A percentile compares a stretch with the other conserved stretches of the same genome.
These are phyloP conservation scores for Ogataea ramenticola DNA, from an alignment of 805 yeast species.

Conservation along the genomic window DNA sequence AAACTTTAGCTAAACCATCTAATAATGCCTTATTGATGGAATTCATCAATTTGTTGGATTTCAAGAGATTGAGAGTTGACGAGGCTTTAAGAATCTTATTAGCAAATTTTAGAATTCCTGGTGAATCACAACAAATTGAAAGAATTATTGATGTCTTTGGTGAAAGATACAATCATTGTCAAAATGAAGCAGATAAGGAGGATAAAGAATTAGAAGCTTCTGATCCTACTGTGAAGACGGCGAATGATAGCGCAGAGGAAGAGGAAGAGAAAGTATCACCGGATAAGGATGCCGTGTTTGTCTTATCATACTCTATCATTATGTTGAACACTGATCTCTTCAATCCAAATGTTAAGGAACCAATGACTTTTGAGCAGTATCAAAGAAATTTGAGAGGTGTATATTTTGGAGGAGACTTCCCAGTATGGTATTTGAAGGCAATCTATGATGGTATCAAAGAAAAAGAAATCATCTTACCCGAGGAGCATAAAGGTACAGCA, in stretches of 20 bases:
- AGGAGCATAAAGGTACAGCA: conserved; percentile 89
- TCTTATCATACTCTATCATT: conserved; percentile 84
- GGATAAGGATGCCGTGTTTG: conserved; percentile 80
- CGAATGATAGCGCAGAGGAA: conserved; percentile 23
- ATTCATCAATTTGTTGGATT: conserved; percentile 69
- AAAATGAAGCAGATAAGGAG: conserved; percentile 21
- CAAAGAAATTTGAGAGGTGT: conserved; percentile 75
- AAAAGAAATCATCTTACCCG: conserved; percentile 94
- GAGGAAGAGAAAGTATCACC: conserved; percentile 51
- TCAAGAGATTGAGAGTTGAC: conserved; percentile 75
- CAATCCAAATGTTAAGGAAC: conserved; percentile 85
- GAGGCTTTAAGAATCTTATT: conserved; percentile 82
- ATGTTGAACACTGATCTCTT: conserved; percentile 92
- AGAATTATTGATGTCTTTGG: conserved; percentile 85
- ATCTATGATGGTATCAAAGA: conserved; percentile 76
- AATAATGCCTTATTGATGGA: conserved; percentile 51
- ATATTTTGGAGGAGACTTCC: conserved; percentile 68
- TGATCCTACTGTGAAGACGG: conserved; percentile 12
- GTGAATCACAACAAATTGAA: conserved; percentile 96
- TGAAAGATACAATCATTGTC: conserved; percentile 65
- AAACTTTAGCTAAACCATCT: conserved; percentile 69
- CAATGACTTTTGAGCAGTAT: conserved; percentile 84
- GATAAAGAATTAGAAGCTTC: conserved; percentile 19
- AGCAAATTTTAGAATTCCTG: conserved; percentile 85
- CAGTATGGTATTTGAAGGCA: conserved; percentile 74